Base-by-base conservation (phyloP, 225 moss, liverwort and hornwort genomes). In the Bryum argenteum region DNA sequence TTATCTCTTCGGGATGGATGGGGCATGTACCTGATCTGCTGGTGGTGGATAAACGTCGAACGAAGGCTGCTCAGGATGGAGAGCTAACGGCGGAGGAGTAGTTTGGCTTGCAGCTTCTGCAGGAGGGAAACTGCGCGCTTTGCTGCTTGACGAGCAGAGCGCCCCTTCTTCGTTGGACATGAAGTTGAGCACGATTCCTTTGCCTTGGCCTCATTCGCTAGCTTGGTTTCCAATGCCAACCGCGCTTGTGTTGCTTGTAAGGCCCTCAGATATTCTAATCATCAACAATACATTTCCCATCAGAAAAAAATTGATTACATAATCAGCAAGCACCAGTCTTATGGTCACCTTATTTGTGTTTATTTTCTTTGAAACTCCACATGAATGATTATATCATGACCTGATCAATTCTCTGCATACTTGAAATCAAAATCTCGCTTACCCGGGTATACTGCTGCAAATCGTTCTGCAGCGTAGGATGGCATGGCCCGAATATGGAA, bases 401-500 rank as follows among this genome's bases (percentile, higher is more conserved):
- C n/a, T 13, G 15, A 56, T 6, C 20, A 4, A 40, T 7, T 1
- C 0, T 40, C 19, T 15, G 1, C 15, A 1, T 3, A 54, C 9
- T 0, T n/a, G 10, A 16, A 28, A 59, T n/a, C 17, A 21, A 8
- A 11, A 1, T 21, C 9, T 2, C 2, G 18, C 43, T 76, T 51
- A 77, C 81, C 77, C 1, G 58, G 77, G 58, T 77, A 17, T 18
- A 73, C 11, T 0, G 77, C 72, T 4, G 43, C 22, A 23, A 23
- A 63, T 33, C 43, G 72, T 57, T 76, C 26, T 3, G 45, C 1
- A 33, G 39, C 58, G 9, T 38, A 78, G 0, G 78, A 76, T 13
- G 67, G 78, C 54, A 81, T 67, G 10, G 57, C 59, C 6, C 71
- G 63, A 18, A 78, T 61, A 18, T 75, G 81, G 60, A 78, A 63